Conservation (phyloP, 73 alveolate genomes). For the Paramecium sonneborni region DNA sequence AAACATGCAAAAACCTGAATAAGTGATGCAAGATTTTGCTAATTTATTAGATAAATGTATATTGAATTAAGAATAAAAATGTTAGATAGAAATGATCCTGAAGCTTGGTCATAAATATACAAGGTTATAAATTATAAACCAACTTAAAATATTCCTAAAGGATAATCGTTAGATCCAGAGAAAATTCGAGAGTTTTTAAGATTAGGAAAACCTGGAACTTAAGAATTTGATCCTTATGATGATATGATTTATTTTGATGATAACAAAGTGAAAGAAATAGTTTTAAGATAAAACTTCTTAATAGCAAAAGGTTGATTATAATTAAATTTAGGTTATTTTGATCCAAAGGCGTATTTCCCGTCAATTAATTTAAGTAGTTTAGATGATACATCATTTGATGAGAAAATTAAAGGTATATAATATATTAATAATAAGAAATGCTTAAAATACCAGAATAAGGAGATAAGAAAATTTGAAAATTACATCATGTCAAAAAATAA, state of each 20-base stretch:
- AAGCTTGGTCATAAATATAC: constrained; percentile 61
- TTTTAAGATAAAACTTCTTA: constrained; percentile 58
- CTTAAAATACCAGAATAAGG: constrained; percentile 30
- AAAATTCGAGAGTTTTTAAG: constrained; percentile 57
- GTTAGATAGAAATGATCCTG: constrained; percentile 66
- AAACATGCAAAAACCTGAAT: constrained; percentile 49
- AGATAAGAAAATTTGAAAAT: not conserved
- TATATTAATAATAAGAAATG: not conserved
- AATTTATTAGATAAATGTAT: constrained; percentile 42
- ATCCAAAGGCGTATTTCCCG: constrained; percentile 31
- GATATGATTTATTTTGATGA: constrained; percentile 67
- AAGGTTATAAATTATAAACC: constrained; percentile 67
- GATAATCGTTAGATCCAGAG: constrained; percentile 57
- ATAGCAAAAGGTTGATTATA: constrained; percentile 56
- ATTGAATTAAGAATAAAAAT: not conserved
- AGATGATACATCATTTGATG: constrained; percentile 48
- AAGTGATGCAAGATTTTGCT: constrained; percentile 56
- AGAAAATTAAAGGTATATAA: constrained; percentile 19
- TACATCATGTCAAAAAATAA: not conserved
- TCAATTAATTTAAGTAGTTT: constrained; percentile 40
- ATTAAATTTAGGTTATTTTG: not conserved
- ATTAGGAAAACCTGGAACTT: constrained; percentile 64
- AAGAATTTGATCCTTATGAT: constrained; percentile 67
- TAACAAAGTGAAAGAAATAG: constrained; percentile 65
- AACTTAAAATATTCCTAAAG: constrained; percentile 55